Evolutionary conservation across 768 basidiomycete species (phyloP).

Genomic region (Mrakia gelida): DNA sequence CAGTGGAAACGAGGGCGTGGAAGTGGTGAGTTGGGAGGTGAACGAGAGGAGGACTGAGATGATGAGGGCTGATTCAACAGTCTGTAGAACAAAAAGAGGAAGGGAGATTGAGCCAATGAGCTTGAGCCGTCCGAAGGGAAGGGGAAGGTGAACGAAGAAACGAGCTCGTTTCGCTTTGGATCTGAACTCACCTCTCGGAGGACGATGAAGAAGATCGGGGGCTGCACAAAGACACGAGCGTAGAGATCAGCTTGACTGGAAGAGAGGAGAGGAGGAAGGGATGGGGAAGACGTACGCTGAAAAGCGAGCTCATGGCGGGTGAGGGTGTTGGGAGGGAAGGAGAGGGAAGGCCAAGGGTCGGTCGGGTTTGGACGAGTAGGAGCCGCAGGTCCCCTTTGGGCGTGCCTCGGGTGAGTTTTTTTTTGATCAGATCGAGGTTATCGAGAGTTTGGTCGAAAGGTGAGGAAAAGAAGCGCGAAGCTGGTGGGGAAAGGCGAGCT

Average conservation of each 20-base stretch:
- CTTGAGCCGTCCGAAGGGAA: background rate
- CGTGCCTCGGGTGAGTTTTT: too few species aligned
- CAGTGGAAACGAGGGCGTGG: conserved; percentile 14
- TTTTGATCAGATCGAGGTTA: too few species aligned
- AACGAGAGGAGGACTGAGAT: conserved; percentile 32
- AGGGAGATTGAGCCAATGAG: background rate
- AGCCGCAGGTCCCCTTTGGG: too few species aligned
- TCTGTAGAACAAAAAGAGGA: background rate
- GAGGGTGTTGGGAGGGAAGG: background rate
- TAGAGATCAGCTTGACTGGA: background rate
- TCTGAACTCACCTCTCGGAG: conserved; percentile 21
- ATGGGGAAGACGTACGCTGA: background rate
- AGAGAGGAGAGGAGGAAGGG: background rate
- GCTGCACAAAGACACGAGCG: background rate
- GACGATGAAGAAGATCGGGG: conserved; percentile 24
- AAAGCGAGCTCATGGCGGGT: conserved; percentile 2
- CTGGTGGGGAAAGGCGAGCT: too few species aligned
- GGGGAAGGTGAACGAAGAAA: background rate
- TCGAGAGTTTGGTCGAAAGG: too few species aligned
- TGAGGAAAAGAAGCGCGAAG: too few species aligned
- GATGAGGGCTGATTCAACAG: conserved; percentile 23
- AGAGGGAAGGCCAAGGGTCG: background rate
- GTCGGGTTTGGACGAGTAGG: too few species aligned
- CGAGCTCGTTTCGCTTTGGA: too few species aligned
- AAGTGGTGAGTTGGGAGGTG: conserved; percentile 28